phyloP scores from a whole-genome alignment of 169 alveolate genomes.

The Babesia ovata region DNA sequence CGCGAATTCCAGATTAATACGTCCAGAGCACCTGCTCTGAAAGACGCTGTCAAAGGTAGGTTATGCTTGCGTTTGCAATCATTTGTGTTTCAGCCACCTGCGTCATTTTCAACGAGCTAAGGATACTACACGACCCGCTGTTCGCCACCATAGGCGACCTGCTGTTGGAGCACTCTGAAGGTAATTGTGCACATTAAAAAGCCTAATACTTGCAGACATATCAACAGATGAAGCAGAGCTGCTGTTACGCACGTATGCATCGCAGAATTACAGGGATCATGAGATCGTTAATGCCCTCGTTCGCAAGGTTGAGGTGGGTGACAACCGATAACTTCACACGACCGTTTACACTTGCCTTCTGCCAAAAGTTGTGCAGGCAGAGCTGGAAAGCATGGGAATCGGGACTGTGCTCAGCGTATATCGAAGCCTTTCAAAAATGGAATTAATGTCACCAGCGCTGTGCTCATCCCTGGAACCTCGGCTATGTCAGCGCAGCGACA shows the following conservation, averaged over 20 bases:
- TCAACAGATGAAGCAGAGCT: conserved; percentile 11
- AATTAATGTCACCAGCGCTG: conserved; percentile 4
- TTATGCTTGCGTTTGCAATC: not conserved
- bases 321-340: not conserved
- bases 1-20: conserved; percentile 7
- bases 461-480: conserved; percentile 13
- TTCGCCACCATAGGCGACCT: conserved; percentile 43
- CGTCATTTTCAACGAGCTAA: conserved; percentile 33
- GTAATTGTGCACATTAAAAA: not conserved
- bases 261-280: conserved; percentile 49
- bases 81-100: conserved; percentile 21
- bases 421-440: conserved; percentile 39
- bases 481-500: conserved; percentile 5
- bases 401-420: conserved; percentile 33
- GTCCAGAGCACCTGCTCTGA: conserved; percentile 4
- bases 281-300: conserved; percentile 15
- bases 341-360: not conserved
- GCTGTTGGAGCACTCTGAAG: conserved; percentile 12
- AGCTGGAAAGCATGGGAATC: not conserved
- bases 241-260: conserved; percentile 38
- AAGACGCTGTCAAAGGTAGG: conserved; percentile 19
- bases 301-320: conserved; percentile 30
- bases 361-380: conserved; percentile 2
- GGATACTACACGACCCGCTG: conserved; percentile 56
- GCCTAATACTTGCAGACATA: not conserved